Conservation (phyloP, 306 rosid species). For the Arachis hypogaea region DNA sequence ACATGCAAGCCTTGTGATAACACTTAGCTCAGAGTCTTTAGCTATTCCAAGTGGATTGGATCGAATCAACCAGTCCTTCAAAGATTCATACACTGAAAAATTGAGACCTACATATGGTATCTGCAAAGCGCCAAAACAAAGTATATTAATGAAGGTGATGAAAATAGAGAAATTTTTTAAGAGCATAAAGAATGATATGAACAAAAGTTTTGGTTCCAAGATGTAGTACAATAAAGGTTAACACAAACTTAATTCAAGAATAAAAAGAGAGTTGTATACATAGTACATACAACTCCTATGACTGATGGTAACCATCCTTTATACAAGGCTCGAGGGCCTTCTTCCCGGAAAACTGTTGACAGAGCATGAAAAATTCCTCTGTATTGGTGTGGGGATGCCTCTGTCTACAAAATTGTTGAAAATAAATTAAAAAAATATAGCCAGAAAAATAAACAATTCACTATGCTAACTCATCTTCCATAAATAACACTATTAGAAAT, state of each 20-base stretch:
- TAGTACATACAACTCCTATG: conserved; percentile 61
- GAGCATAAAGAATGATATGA: background rate
- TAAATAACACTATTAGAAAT: background rate
- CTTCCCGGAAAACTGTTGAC: conserved; percentile 69
- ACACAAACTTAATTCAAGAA: background rate
- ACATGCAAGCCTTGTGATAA: conserved; percentile 79
- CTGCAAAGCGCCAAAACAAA: conserved; percentile 43
- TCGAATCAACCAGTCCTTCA: conserved; percentile 83
- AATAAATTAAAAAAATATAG: conserved; percentile 6
- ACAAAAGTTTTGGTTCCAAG: background rate
- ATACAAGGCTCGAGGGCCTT: conserved; percentile 67
- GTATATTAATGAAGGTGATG: background rate
- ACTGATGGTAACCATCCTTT: conserved; percentile 81
- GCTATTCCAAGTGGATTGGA: conserved; percentile 67
- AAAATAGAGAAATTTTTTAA: background rate
- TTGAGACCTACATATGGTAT: conserved; percentile 94
- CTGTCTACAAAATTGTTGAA: conserved; percentile 47
- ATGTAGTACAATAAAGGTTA: background rate
- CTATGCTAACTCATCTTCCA: conserved; percentile 2
- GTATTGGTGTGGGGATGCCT: conserved; percentile 60
- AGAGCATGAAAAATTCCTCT: conserved; percentile 71
- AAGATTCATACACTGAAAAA: conserved; percentile 91
- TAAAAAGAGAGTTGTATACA: conserved; percentile 23
- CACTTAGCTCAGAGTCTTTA: conserved; percentile 77
- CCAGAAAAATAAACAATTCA: conserved; percentile 13